phyloP scores from a whole-genome alignment of 768 basidiomycete species.

The Lactarius hatsudake region DNA sequence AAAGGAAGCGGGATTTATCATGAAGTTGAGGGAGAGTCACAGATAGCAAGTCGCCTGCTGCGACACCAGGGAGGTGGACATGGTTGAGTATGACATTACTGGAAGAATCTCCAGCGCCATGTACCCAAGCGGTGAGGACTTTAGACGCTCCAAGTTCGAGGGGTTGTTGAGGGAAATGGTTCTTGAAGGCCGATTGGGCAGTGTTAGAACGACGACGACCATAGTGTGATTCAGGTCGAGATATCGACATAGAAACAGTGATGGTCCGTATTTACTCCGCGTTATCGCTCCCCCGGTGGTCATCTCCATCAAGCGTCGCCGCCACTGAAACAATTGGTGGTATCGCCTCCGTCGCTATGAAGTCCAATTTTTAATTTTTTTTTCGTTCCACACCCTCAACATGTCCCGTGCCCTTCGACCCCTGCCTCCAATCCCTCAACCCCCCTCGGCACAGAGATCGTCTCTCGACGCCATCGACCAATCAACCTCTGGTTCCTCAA shows the following conservation, averaged over 20 bases:
- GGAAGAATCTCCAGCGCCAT: conserved; percentile 61
- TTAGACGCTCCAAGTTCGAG: conserved; percentile 62
- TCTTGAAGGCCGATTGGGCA: conserved; percentile 59
- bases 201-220: conserved; percentile 73
- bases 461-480: conserved; percentile 11
- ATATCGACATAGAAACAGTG: conserved; percentile 46
- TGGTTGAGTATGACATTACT: conserved; percentile 65
- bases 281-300: neutral
- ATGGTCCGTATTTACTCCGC: neutral
- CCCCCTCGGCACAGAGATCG: neutral
- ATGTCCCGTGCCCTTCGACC: conserved; percentile 4
- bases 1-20: conserved; percentile 50
- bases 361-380: neutral
- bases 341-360: neutral
- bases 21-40: conserved; percentile 46
- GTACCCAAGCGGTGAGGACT: conserved; percentile 69
- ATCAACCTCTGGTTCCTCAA: conserved; percentile 16
- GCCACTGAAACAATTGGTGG: neutral
- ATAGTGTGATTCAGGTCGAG: conserved; percentile 63
- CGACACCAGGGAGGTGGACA: conserved; percentile 73
- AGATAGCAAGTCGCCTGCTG: conserved; percentile 70
- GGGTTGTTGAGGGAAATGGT: conserved; percentile 40
- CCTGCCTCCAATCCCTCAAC: neutral
- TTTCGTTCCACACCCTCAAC: neutral
- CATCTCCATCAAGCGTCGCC: neutral